Base-by-base conservation (phyloP, 257 asterid species). In the Eustoma russellianum region DNA sequence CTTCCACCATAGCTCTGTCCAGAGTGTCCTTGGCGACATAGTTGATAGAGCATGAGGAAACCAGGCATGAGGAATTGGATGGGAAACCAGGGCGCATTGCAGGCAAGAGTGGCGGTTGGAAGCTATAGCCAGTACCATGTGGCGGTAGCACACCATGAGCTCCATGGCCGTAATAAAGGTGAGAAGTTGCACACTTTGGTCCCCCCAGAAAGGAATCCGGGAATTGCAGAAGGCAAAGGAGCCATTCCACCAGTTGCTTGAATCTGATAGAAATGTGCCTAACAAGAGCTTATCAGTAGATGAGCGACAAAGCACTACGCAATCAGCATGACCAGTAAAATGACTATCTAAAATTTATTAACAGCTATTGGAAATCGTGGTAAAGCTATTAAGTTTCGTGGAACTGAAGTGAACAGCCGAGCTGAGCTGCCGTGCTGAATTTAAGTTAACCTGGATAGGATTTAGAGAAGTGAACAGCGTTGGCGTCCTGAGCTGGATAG, bases 101-200 rank as follows among this genome's bases (percentile, higher is more conserved):
- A n/a, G 90, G 77, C 72, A 86, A 24, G 67, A 73, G 80, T 57
- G 66, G 93, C 51, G 69, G 86, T 60, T 76, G 94, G 55, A 72
- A 81, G 35, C 94, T 87, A 38, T 70, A 84, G 19, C 81, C 75
- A 43, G 78, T 75, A 17, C 79, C 66, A 49, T 69, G 41, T 48
- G 81, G 60, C 13, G 82, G 78, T 35, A 85, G 58, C 57, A 79
- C 41, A 1, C 82, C 86, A 8, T 79, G 76, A 14, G 85, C 69
- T 11, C 74, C 88, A 65, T 80, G 91, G n/a, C 88, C 78, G 46
- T 73, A 82, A 57, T 78, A 88, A 38, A 82, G 65, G 53, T 71
- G 94, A 46, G 74, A 79, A 19, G 78, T 84, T 13, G 81, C 65
- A 24, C 78, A 63, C 63, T 82, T 65, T n/a, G n/a, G n/a, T n/a